Evolutionary conservation across 1,284 basidiomycete species (phyloP).

Genomic region (Moesziomyces sp.): DNA sequence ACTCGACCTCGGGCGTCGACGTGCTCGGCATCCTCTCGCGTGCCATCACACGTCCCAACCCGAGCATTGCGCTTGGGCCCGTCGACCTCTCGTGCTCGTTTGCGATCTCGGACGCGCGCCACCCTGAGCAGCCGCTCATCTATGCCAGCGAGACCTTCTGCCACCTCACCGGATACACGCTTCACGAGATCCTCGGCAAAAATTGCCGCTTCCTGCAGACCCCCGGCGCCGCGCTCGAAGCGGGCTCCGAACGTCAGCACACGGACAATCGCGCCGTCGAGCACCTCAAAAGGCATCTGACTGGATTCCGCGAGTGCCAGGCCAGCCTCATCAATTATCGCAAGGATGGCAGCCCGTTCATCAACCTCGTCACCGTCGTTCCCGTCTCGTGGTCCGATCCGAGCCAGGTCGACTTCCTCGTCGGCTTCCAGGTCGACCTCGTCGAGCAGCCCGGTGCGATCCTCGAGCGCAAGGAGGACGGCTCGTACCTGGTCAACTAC

Average conservation of each 20-base stretch:
- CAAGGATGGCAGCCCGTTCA: conserved; percentile 83
- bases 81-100: conserved; percentile 92
- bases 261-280: conserved; percentile 78
- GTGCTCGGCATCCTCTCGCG: conserved; percentile 82
- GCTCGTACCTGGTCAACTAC: conserved; percentile 63
- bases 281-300: conserved; percentile 61
- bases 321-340: conserved; percentile 86
- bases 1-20: conserved; percentile 90
- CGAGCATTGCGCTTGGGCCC: conserved; percentile 82
- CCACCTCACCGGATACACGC: conserved; percentile 81
- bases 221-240: conserved; percentile 76
- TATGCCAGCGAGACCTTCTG: conserved; percentile 86
- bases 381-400: conserved; percentile 73
- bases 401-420: conserved; percentile 79
- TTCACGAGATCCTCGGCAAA: conserved; percentile 70
- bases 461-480: conserved; percentile 69
- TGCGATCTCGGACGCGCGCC: conserved; percentile 82
- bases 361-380: conserved; percentile 69
- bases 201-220: conserved; percentile 74
- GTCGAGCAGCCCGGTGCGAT: conserved; percentile 86
- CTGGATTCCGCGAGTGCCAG: conserved; percentile 74
- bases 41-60: conserved; percentile 79
- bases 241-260: conserved; percentile 76
- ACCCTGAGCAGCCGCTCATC: conserved; percentile 84
- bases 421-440: conserved; percentile 85